Base-by-base conservation (phyloP, 2,329 filamentous ascomycete genomes). In the Venturia oleaginea region DNA sequence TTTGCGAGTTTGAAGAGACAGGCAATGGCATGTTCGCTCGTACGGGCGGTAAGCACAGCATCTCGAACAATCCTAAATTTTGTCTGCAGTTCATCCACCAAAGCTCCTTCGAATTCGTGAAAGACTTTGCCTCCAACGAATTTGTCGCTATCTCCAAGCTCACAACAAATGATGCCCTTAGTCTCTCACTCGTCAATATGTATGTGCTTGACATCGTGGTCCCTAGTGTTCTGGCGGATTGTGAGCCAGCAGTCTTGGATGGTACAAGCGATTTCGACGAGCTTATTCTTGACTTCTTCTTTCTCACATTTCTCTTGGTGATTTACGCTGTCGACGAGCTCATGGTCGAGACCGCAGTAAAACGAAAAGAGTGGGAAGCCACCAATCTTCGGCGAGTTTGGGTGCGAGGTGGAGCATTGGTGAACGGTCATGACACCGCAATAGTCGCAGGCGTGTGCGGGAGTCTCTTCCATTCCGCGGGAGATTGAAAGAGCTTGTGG, bases 1-100 rank as follows among this genome's bases (percentile, higher is more conserved):
- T 57, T 30, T 2, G 34, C 51, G 19, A 57, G 51, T 30, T 57
- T 32, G 30, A n/a, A 57, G 5, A 57, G 51, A 57, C 51, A 57
- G n/a, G 51, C 51, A 27, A 37, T 30, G 8, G 51, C 51, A 34
- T 57, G 51, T 57, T 57, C 51, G 51, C 51, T 57, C 24, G 51
- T 57, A 34, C 51, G 30, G n/a, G 51, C 27, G n/a, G 51, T 57
- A 7, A 57, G 51, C 19, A 57, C 51, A 57, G 51, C 51, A n/a
- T 57, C 51, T 15, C 51, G 51, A 10, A 57, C 51, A n/a, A n/a
- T n/a, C 3, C 51, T 30, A 19, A 19, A 57, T 30, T 57, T 57
- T 10, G 51, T 57, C 27, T 57, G 7, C 27, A 57, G 7, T 6
- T 57, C 15, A 15, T 57, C 30, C 30, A 57, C 30, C 51, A 57